Base-by-base conservation (phyloP, 306 rosid genomes). In the Glycine latifolia region DNA sequence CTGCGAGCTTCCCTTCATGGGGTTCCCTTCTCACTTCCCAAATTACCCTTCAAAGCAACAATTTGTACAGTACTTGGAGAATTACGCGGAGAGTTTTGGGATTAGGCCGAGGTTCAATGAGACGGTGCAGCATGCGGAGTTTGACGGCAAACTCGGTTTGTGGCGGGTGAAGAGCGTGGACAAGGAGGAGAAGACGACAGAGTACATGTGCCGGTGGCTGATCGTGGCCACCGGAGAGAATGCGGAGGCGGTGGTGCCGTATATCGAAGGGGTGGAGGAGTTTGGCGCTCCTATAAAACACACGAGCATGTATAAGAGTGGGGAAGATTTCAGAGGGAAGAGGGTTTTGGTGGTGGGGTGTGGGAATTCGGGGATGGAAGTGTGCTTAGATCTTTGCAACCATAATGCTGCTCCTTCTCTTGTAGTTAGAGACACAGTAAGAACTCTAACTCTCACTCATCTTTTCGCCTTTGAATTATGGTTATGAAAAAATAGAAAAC, bases 351-450 rank as follows among this genome's bases (percentile, higher is more conserved):
- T 93, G 4, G 98, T 93, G 8, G 98, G 98, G 0, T 91, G 98
- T 88, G 98, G 98, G n/a, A 93, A 93, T 87, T 93, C 98, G 0
- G 98, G 98, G 37, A 93, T 93, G 98, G 98, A 93, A 86, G 97
- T 91, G 8, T 93, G 98, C 72, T 87, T 93, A 81, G 98, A 93
- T 90, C 98, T 93, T 54, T 91, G 94, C 81, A 88, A 91, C 83
- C 82, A 88, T 84, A 74, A 85, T 86, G 94, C 97, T 66, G 76
- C 79, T 77, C 97, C 98, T 69, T 87, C 94, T 47, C 93, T 93
- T 83, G 93, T 88, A 1, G 97, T 89, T 58, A 90, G 98, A 88
- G 92, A 93, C 69, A 73, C 91, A 20, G 98, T 93, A 88, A 90
- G 94, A 55, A 73, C 1, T 37, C 41, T 4, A 37, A 37, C 41